phyloP scores from a whole-genome alignment of 148 eudicot species.

The Dianthus caryophyllus region DNA sequence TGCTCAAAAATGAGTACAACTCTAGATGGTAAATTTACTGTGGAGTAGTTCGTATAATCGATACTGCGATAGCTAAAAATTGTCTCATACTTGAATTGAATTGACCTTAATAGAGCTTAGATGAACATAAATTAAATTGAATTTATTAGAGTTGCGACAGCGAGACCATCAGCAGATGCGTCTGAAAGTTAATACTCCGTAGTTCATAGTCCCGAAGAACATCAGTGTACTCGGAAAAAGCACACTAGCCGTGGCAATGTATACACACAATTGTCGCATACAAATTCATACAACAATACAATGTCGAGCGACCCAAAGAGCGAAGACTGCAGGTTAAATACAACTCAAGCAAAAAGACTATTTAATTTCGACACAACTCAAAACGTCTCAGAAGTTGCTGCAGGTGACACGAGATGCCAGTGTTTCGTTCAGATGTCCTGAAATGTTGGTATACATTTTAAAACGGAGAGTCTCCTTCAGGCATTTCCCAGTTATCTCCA shows the following conservation, averaged over 20 bases:
- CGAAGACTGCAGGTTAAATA: neutral
- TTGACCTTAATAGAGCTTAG: no score
- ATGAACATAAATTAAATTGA: no score
- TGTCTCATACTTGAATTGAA: no score
- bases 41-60: no score
- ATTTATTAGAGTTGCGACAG: no score
- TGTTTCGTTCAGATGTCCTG: no score
- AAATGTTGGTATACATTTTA: no score
- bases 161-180: no score
- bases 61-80: no score
- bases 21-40: no score
- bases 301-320: neutral
- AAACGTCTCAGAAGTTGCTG: slow-evolving; percentile 17
- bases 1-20: no score
- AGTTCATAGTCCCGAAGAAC: neutral
- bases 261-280: slow-evolving; percentile 10
- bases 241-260: neutral
- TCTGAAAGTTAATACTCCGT: no score
- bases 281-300: slow-evolving; percentile 8
- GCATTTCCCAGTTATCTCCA: slow-evolving; percentile 75
- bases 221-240: neutral
- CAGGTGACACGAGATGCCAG: slow-evolving; percentile 3
- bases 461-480: slow-evolving; percentile 44
- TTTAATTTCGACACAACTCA: slow-evolving; percentile 20
- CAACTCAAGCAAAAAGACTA: slow-evolving; percentile 12